Conservation (phyloP, 108 stramenopile species). For the Conticribra weissflogii region DNA sequence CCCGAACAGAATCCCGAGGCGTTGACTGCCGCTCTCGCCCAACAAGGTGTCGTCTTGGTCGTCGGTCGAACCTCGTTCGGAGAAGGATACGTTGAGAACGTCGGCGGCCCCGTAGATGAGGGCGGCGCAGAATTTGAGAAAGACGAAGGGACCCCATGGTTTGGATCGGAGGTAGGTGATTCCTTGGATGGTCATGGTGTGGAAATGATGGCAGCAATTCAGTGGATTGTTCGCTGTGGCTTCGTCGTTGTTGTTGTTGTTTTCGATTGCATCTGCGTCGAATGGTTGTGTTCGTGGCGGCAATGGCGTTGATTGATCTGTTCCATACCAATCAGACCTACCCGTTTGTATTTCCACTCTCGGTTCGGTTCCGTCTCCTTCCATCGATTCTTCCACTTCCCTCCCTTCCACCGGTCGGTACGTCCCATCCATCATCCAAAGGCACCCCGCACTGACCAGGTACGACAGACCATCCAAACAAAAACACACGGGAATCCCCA, state of each 20-base stretch:
- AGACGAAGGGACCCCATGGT: conserved; percentile 57
- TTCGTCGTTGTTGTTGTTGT: too few species aligned
- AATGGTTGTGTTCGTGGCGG: too few species aligned
- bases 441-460: conserved; percentile 53
- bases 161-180: conserved; percentile 49
- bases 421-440: conserved; percentile 38
- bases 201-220: conserved; percentile 14
- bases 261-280: neutral
- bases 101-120: conserved; percentile 60
- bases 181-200: conserved; percentile 53
- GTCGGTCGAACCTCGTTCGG: conserved; percentile 34
- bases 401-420: conserved; percentile 13
- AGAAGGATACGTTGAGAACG: conserved; percentile 70
- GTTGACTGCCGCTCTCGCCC: conserved; percentile 27
- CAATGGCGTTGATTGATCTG: too few species aligned
- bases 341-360: too few species aligned
- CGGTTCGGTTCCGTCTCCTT: too few species aligned
- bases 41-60: too few species aligned
- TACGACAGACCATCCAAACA: conserved; percentile 54
- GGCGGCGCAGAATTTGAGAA: conserved; percentile 57
- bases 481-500: conserved; percentile 67
- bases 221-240: conserved; percentile 8
- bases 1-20: conserved; percentile 66
- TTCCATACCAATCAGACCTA: too few species aligned
- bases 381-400: neutral